Evolutionary conservation across 257 asterid species (phyloP), one percentile per base, ranked within the genome.

Genomic region (Solanum pinnatisectum): DNA sequence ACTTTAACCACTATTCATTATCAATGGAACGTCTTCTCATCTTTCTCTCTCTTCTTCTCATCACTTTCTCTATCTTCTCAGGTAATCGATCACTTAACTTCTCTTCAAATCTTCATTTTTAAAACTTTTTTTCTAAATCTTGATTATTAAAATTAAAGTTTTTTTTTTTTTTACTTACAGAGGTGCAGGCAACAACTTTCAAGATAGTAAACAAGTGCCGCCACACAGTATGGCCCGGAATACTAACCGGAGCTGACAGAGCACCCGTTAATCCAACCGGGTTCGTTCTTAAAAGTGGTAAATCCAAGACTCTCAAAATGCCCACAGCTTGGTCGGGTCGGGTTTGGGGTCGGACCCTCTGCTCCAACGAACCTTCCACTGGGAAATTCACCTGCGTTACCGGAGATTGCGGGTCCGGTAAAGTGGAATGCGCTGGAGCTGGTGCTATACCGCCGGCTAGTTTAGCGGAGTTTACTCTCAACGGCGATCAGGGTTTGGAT

Each of bases 381-480:
- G 63, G 93, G 0, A 92, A 89, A 71, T 94, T 96, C 90, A 73
- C 94, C 46, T 97, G 99, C 91, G 92, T 92, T 79, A 92, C 99
- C 2, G 98, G 95, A 12, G 99, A 97, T 65, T 97, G 99, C 90
- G 99, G 93, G 76, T 95, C 98, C 42, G 99, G 98, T n/a, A 92
- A 89, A 89, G 77, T 96, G 2, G 91, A 87, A n/a, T 97, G 99
- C 89, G 93, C 92, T 79, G 99, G 99, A 0, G 86, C 89, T 33
- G 99, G 99, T 8, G 99, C 99, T 4, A 90, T 94, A 20, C 99
- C 99, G 0, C 99, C 99, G 23, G 99, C 99, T 36, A 92, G 98
- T n/a, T 95, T 97, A 77, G 98, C 95, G 18, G 99, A 97, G 90
- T 97, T 97, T 92, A 97, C 98, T 0, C 93, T 97, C 6, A 93